These are phyloP conservation scores for Chlorophyllum brunneum DNA, from an alignment of 768 basidiomycete species.

Conservation along the genomic window DNA sequence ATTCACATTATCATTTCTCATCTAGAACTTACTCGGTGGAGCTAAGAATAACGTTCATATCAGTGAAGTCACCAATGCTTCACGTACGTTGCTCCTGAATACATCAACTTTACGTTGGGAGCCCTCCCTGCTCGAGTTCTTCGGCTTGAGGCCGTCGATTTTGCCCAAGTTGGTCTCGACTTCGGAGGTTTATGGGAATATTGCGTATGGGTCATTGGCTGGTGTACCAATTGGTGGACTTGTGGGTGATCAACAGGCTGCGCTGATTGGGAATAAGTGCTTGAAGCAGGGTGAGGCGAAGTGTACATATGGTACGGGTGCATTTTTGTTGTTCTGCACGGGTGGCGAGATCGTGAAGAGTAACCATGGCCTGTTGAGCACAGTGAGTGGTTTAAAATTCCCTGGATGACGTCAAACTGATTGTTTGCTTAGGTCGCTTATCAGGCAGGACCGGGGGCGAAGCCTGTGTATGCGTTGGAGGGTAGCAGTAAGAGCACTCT, in stretches of 20 bases:
- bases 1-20: slow-evolving; percentile 9
- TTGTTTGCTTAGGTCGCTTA: slow-evolving; percentile 67
- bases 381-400: slow-evolving; percentile 45
- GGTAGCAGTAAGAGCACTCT: slow-evolving; percentile 69
- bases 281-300: slow-evolving; percentile 89
- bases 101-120: slow-evolving; percentile 82
- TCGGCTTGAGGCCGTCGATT: slow-evolving; percentile 71
- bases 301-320: slow-evolving; percentile 97
- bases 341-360: slow-evolving; percentile 85
- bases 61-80: slow-evolving; percentile 93
- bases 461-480: slow-evolving; percentile 91
- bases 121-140: slow-evolving; percentile 78
- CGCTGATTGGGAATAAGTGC: slow-evolving; percentile 95
- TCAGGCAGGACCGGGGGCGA: slow-evolving; percentile 72
- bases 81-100: slow-evolving; percentile 90
- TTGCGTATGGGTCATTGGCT: slow-evolving; percentile 60
- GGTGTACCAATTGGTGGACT: slow-evolving; percentile 89
- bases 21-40: slow-evolving; percentile 83
- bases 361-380: slow-evolving; percentile 82
- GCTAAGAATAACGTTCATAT: slow-evolving; percentile 68
- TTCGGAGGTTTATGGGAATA: slow-evolving; percentile 86
- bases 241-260: slow-evolving; percentile 98
- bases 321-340: slow-evolving; percentile 94
- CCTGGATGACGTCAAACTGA: neutral
- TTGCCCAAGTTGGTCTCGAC: slow-evolving; percentile 88